phyloP scores from a whole-genome alignment of 2,329 filamentous ascomycete species.

The Coniochaeta prunicola region DNA sequence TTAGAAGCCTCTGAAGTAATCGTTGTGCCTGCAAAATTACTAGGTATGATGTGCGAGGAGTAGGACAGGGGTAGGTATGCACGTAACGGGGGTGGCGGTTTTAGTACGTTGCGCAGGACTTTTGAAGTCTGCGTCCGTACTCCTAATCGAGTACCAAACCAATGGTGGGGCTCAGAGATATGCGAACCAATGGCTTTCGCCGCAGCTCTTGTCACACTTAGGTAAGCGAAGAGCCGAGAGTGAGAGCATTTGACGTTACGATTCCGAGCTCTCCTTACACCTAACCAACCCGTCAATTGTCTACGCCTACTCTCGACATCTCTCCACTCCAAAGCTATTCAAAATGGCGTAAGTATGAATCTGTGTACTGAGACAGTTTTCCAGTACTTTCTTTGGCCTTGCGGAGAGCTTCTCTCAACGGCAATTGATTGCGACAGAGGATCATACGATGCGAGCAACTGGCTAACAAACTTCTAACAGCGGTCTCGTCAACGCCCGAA shows the following conservation, averaged over 20 bases:
- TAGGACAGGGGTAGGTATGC: too few relatives aligned
- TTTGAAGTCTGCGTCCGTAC: not conserved
- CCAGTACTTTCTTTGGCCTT: not conserved
- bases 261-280: not conserved
- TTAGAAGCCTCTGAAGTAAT: too few relatives aligned
- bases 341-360: conserved; percentile 9
- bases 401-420: not conserved
- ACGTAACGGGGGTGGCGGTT: too few relatives aligned
- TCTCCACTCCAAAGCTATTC: conserved; percentile 5
- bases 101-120: too few relatives aligned
- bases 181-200: not conserved
- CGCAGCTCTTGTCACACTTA: not conserved
- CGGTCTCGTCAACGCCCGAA: conserved; percentile 62
- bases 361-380: too few relatives aligned
- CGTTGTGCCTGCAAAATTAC: too few relatives aligned
- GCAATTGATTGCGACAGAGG: not conserved
- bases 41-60: too few relatives aligned
- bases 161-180: not conserved
- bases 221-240: conserved; percentile 2
- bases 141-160: not conserved
- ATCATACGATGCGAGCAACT: conserved; percentile 11
- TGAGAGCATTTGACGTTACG: conserved; percentile 1
- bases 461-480: conserved; percentile 2
- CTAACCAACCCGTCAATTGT: not conserved
- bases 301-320: not conserved